A percentile compares a stretch with the other conserved stretches of the same genome.
These are phyloP conservation scores for Coemansia brasiliensis DNA, from an alignment of 192 early-diverging fungal species.

Conservation along the genomic window DNA sequence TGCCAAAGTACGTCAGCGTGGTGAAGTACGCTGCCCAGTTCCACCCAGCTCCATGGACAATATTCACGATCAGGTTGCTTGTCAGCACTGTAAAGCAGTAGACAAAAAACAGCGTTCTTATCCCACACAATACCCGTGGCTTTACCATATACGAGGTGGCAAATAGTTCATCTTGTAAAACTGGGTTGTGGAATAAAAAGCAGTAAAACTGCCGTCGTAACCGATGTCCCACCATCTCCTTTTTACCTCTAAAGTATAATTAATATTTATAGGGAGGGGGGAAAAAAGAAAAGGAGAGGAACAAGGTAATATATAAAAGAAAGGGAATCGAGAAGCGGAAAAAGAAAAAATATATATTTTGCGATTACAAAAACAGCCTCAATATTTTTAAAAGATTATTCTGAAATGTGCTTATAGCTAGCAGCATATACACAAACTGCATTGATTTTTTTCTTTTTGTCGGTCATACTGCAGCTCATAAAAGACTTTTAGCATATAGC, in stretches of 20 bases:
- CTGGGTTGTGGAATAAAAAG: slow-evolving; percentile 37
- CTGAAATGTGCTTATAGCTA: too few relatives aligned
- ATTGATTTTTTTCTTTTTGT: too few relatives aligned
- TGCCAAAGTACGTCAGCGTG: slow-evolving; percentile 40
- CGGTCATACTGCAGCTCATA: too few relatives aligned
- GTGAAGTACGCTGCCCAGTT: slow-evolving; percentile 53
- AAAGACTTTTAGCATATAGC: too few relatives aligned
- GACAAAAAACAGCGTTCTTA: slow-evolving; percentile 15
- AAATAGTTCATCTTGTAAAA: slow-evolving; percentile 27
- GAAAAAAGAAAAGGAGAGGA: neutral
- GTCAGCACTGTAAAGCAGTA: slow-evolving; percentile 40
- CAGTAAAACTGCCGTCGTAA: slow-evolving; percentile 11
- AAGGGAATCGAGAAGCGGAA: too few relatives aligned
- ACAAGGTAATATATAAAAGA: too few relatives aligned
- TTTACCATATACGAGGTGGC: slow-evolving; percentile 41
- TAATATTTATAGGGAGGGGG: too few relatives aligned
- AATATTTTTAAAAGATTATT: too few relatives aligned
- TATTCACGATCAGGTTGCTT: slow-evolving; percentile 34
- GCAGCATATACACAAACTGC: too few relatives aligned
- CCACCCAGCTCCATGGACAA: slow-evolving; percentile 42
- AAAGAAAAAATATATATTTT: too few relatives aligned
- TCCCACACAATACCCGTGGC: slow-evolving; percentile 11
- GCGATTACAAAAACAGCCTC: too few relatives aligned
- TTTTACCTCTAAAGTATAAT: neutral
- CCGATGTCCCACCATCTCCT: neutral